These are phyloP conservation scores for Cylindrotheca fusiformis DNA, from an alignment of 108 stramenopile genomes.

Conservation along the genomic window DNA sequence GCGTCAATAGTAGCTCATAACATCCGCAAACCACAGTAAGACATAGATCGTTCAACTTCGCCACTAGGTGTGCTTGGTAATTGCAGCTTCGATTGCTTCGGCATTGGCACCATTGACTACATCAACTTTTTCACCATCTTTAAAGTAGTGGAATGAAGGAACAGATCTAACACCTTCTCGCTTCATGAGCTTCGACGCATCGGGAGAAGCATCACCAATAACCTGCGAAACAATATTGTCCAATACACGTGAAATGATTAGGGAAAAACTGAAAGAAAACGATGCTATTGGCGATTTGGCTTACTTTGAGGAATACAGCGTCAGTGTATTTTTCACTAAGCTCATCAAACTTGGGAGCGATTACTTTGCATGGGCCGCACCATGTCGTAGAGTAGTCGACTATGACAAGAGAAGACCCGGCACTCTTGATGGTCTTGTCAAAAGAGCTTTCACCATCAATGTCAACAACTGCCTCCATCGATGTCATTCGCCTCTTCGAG, in stretches of 20 bases:
- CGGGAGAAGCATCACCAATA: slow-evolving; percentile 77
- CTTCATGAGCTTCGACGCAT: slow-evolving; percentile 85
- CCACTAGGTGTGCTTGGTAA: slow-evolving; percentile 67
- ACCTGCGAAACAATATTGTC: slow-evolving; percentile 51
- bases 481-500: slow-evolving; percentile 1
- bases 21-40: not conserved
- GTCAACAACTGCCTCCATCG: slow-evolving; percentile 60
- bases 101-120: slow-evolving; percentile 89
- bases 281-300: not conserved
- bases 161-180: slow-evolving; percentile 87
- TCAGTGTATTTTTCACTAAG: slow-evolving; percentile 80
- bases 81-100: slow-evolving; percentile 86
- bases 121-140: slow-evolving; percentile 83
- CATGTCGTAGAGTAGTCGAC: slow-evolving; percentile 96
- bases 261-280: too few relatives aligned
- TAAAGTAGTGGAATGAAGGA: slow-evolving; percentile 88
- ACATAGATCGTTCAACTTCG: too few relatives aligned
- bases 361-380: slow-evolving; percentile 95
- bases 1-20: too few relatives aligned
- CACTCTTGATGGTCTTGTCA: slow-evolving; percentile 58
- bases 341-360: slow-evolving; percentile 87
- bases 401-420: slow-evolving; percentile 67
- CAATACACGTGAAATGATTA: too few relatives aligned
- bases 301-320: slow-evolving; percentile 81
- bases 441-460: slow-evolving; percentile 67